phyloP scores from a whole-genome alignment of 345 rosid genomes.

The Anacardium occidentale region DNA sequence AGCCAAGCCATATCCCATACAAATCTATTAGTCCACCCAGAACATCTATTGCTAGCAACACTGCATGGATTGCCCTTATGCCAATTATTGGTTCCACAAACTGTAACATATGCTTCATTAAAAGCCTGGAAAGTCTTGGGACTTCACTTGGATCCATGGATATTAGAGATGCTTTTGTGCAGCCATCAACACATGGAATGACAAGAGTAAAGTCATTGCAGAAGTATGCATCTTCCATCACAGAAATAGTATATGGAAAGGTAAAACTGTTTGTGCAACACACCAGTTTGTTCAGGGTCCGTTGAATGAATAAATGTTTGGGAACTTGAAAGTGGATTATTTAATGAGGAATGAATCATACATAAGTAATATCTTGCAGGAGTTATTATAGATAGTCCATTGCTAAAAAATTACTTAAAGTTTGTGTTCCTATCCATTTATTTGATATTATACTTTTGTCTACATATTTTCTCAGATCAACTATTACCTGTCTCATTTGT shows the following conservation, averaged over 20 bases:
- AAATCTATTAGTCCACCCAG: conserved; percentile 50
- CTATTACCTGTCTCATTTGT: neutral
- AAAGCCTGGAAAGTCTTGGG: conserved; percentile 70
- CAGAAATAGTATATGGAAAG: conserved; percentile 67
- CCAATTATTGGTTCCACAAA: conserved; percentile 52
- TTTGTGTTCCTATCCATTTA: neutral
- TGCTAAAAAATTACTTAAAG: neutral
- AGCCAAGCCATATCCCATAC: conserved; percentile 48
- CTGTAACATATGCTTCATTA: conserved; percentile 34
- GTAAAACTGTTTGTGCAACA: conserved; percentile 31
- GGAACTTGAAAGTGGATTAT: neutral
- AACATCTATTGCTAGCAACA: conserved; percentile 34
- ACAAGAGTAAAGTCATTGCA: conserved; percentile 78
- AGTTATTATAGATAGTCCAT: neutral
- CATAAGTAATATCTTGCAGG: neutral
- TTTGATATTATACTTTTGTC: neutral
- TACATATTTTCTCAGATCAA: neutral
- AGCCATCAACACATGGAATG: conserved; percentile 63
- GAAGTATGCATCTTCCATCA: conserved; percentile 67
- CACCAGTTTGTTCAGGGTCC: neutral
- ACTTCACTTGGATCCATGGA: conserved; percentile 83
- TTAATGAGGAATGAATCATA: neutral
- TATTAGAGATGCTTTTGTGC: conserved; percentile 65
- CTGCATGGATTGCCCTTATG: conserved; percentile 58
- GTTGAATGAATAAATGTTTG: neutral